phyloP scores from a whole-genome alignment of 306 rosid species.

The Castanea sativa region DNA sequence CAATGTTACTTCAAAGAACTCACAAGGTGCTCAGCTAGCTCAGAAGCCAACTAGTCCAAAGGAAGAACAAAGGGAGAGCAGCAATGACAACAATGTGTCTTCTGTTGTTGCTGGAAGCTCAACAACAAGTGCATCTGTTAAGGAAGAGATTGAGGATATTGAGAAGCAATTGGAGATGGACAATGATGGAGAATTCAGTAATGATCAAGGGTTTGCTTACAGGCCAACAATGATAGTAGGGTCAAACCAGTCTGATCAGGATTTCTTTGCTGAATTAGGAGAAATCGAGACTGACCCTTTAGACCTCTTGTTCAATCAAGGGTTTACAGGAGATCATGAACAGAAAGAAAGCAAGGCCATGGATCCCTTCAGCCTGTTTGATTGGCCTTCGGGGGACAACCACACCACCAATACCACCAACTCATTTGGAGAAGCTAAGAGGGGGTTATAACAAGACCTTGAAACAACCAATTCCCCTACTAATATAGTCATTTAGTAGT shows the following conservation, averaged over 20 bases:
- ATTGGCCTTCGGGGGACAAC: constrained; percentile 47
- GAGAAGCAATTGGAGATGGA: constrained; percentile 46
- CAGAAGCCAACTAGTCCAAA: constrained; percentile 36
- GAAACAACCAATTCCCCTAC: constrained; percentile 1
- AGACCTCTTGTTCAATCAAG: constrained; percentile 54
- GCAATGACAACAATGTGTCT: constrained; percentile 29
- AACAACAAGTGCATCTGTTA: constrained; percentile 32
- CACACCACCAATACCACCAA: constrained; percentile 10
- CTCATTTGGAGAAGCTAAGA: constrained; percentile 31
- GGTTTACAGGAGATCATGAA: constrained; percentile 32
- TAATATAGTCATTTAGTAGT: background rate
- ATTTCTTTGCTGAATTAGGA: constrained; percentile 71
- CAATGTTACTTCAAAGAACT: constrained; percentile 23
- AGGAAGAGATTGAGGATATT: constrained; percentile 53
- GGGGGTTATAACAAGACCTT: constrained; percentile 44
- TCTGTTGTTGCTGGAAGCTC: constrained; percentile 28
- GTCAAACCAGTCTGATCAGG: constrained; percentile 36
- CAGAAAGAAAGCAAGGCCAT: constrained; percentile 44
- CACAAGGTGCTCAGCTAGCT: constrained; percentile 13
- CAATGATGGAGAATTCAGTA: constrained; percentile 47
- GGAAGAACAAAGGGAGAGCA: constrained; percentile 39
- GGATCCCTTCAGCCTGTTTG: constrained; percentile 73
- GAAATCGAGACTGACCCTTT: constrained; percentile 71
- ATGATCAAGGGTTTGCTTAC: constrained; percentile 34
- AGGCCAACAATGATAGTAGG: constrained; percentile 43